These are phyloP conservation scores for Calonectria pseudoreteaudii DNA, from an alignment of 2,329 filamentous ascomycete genomes.

Conservation along the genomic window DNA sequence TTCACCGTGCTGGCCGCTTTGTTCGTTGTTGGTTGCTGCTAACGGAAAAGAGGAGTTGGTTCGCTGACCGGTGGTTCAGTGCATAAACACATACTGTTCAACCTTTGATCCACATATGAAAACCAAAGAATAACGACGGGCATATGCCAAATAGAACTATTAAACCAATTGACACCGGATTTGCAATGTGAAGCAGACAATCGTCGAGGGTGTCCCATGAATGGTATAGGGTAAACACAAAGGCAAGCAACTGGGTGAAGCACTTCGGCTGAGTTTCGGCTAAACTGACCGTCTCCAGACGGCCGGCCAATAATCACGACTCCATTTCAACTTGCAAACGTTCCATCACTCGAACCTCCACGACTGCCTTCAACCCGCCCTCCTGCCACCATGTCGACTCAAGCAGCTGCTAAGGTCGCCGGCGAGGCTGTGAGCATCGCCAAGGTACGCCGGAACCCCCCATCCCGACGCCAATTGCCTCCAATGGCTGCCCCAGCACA, in stretches of 20 bases:
- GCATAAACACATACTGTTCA: background rate
- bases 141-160: background rate
- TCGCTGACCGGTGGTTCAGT: background rate
- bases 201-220: background rate
- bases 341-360: constrained; percentile 42
- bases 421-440: constrained; percentile 67
- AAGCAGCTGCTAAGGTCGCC: constrained; percentile 68
- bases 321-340: constrained; percentile 45
- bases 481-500: constrained; percentile 29
- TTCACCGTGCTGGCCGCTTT: background rate
- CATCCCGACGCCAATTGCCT: constrained; percentile 28
- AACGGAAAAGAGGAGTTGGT: background rate
- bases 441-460: constrained; percentile 60
- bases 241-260: background rate
- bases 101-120: background rate
- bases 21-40: background rate
- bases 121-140: background rate
- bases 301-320: constrained; percentile 42
- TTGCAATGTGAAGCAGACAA: background rate
- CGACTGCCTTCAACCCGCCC: constrained; percentile 34
- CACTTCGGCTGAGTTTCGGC: constrained; percentile 43
- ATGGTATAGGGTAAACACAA: constrained; percentile 31
- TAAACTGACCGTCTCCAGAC: constrained; percentile 30
- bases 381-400: constrained; percentile 68
- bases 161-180: background rate